Conservation (phyloP, 1,284 basidiomycete genomes). For the Apiotrichum sp. region DNA sequence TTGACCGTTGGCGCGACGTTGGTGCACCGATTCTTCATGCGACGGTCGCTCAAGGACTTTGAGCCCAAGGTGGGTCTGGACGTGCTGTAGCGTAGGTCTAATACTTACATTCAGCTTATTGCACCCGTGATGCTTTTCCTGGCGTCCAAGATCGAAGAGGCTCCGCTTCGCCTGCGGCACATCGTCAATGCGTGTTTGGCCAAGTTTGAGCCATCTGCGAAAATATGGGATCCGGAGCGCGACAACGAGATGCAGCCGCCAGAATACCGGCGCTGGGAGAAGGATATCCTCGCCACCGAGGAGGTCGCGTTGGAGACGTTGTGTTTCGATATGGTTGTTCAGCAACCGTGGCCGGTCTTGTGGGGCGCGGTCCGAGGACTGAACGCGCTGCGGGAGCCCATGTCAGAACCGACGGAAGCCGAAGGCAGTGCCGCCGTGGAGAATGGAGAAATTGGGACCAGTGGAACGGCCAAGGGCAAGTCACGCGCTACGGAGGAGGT, state of each 20-base stretch:
- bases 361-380: constrained; percentile 55
- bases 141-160: constrained; percentile 65
- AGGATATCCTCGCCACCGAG: constrained; percentile 68
- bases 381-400: constrained; percentile 11
- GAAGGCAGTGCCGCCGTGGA: not conserved
- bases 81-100: no score
- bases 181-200: constrained; percentile 33
- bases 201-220: constrained; percentile 25
- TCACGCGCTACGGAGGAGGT: constrained; percentile 18
- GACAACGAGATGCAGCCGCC: constrained; percentile 35
- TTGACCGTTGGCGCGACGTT: constrained; percentile 79
- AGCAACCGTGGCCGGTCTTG: constrained; percentile 71
- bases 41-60: constrained; percentile 77
- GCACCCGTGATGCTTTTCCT: constrained; percentile 85
- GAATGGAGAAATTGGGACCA: not conserved
- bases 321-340: constrained; percentile 84
- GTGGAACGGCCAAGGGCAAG: constrained; percentile 8
- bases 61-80: constrained; percentile 44
- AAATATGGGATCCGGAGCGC: constrained; percentile 24
- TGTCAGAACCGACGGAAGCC: not conserved
- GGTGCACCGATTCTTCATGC: constrained; percentile 93
- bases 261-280: constrained; percentile 69
- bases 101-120: constrained; percentile 57
- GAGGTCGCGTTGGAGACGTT: constrained; percentile 78
- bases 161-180: constrained; percentile 32